Percentiles rank a stretch among this genome's conserved stretches.
Evolutionary conservation across 495 filamentous ascomycete species (phyloP).

Genomic region (Penicillium waksmanii): DNA sequence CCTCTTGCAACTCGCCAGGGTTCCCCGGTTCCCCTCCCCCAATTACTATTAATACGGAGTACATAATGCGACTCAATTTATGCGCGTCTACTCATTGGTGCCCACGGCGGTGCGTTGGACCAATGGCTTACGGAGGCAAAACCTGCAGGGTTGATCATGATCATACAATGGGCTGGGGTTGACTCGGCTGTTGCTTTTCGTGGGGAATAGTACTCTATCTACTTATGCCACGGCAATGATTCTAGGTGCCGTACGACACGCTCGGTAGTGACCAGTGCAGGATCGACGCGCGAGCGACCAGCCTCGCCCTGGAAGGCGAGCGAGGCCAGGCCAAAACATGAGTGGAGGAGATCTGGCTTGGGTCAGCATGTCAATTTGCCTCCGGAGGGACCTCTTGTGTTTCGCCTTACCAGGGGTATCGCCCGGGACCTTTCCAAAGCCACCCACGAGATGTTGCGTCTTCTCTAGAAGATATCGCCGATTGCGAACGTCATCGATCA

Average conservation of each 20-base stretch:
- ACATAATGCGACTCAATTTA: slow-evolving; percentile 3
- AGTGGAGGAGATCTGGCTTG: slow-evolving; percentile 77
- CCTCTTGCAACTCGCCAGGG: too few species aligned
- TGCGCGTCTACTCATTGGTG: slow-evolving; percentile 7
- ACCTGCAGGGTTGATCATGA: slow-evolving; percentile 4
- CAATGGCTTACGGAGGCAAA: slow-evolving; percentile 2
- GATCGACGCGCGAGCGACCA: slow-evolving; percentile 65
- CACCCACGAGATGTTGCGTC: slow-evolving; percentile 89
- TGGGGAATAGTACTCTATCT: slow-evolving; percentile 10
- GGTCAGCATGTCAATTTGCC: slow-evolving; percentile 20
- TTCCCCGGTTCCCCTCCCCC: neutral
- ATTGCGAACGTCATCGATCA: slow-evolving; percentile 63
- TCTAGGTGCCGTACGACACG: slow-evolving; percentile 47
- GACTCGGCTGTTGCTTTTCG: neutral
- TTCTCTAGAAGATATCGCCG: slow-evolving; percentile 81
- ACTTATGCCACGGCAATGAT: slow-evolving; percentile 39
- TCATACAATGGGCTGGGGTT: neutral
- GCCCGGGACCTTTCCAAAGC: slow-evolving; percentile 83
- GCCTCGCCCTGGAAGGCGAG: slow-evolving; percentile 69
- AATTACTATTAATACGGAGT: neutral
- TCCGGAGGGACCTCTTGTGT: slow-evolving; percentile 1
- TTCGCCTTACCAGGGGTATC: slow-evolving; percentile 65
- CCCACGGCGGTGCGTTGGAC: slow-evolving; percentile 8
- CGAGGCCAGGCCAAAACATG: slow-evolving; percentile 82
- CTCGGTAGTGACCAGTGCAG: slow-evolving; percentile 66